Conservation (phyloP, 306 rosid species). For the Glycine tomentella region DNA sequence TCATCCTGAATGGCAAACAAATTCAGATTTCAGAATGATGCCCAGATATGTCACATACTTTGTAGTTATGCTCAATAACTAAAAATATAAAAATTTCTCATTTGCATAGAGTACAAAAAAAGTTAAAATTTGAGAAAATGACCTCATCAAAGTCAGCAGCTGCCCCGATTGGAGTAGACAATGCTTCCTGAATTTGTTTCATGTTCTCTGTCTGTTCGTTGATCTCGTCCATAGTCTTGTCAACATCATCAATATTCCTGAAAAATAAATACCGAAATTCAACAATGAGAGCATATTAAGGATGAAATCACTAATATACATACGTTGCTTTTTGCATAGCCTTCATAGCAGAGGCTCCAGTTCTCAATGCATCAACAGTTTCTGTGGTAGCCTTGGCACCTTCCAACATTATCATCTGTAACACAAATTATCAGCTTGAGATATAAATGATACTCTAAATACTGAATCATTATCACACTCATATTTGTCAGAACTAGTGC, state of each 20-base stretch:
- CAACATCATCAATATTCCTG: slow-evolving; percentile 98
- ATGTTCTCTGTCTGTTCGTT: slow-evolving; percentile 97
- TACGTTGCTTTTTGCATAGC: slow-evolving; percentile 98
- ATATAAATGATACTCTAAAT: slow-evolving; percentile 23
- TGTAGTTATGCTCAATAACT: slow-evolving; percentile 5
- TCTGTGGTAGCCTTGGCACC: slow-evolving; percentile 99
- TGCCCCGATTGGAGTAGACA: slow-evolving; percentile 90
- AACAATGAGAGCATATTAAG: slow-evolving; percentile 13
- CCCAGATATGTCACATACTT: slow-evolving; percentile 19
- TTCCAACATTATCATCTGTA: slow-evolving; percentile 96
- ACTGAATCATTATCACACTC: not conserved
- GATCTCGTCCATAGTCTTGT: slow-evolving; percentile 99
- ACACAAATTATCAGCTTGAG: slow-evolving; percentile 31
- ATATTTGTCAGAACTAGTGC: not conserved
- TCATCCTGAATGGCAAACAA: slow-evolving; percentile 74
- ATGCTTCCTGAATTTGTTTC: slow-evolving; percentile 96
- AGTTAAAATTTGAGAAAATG: slow-evolving; percentile 29
- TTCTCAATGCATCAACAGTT: slow-evolving; percentile 97
- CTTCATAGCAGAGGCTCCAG: slow-evolving; percentile 98
- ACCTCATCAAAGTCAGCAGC: slow-evolving; percentile 97
- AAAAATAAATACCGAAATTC: slow-evolving; percentile 32
- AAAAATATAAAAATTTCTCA: not conserved
- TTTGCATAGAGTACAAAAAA: not conserved
- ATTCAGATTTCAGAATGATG: slow-evolving; percentile 32
- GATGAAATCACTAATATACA: slow-evolving; percentile 32